Percentiles rank a stretch among this genome's conserved stretches.
Evolutionary conservation across 176 grass and related monocot species (phyloP).

Genomic region (Leersia perrieri): DNA sequence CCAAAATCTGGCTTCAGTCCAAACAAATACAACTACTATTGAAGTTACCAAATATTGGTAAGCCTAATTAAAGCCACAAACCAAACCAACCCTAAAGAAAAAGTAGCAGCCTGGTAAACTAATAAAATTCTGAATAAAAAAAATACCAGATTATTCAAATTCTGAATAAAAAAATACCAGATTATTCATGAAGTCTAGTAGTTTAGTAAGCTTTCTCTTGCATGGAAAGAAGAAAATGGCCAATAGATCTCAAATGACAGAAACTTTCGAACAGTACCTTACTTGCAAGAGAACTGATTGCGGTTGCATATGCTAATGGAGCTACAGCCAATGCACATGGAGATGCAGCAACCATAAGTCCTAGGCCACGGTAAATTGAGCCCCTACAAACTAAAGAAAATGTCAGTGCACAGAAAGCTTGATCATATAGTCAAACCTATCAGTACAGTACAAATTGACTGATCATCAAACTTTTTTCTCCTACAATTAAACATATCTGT

Average conservation of each 20-base stretch:
- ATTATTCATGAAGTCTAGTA: not conserved
- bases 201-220: not conserved
- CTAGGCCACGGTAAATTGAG: slow-evolving; percentile 93
- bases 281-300: slow-evolving; percentile 94
- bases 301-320: slow-evolving; percentile 95
- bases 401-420: slow-evolving; percentile 30
- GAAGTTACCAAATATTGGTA: too few species aligned
- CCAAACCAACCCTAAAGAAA: too few species aligned
- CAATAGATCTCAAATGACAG: not conserved
- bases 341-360: slow-evolving; percentile 98
- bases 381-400: slow-evolving; percentile 89
- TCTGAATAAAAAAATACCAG: not conserved
- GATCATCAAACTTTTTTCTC: not conserved
- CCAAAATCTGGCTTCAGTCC: too few species aligned
- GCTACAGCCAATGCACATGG: slow-evolving; percentile 95
- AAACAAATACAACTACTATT: too few species aligned
- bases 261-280: slow-evolving; percentile 62
- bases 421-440: not conserved
- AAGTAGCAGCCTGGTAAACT: not conserved
- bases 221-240: not conserved
- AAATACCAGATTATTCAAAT: not conserved
- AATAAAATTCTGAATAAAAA: not conserved
- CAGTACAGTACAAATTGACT: not conserved
- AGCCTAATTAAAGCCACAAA: too few species aligned
- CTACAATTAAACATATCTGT: not conserved